Evolutionary conservation across 2,329 filamentous ascomycete genomes (phyloP), one percentile per base, ranked within the genome.

Genomic region (Calonectria ilicicola): DNA sequence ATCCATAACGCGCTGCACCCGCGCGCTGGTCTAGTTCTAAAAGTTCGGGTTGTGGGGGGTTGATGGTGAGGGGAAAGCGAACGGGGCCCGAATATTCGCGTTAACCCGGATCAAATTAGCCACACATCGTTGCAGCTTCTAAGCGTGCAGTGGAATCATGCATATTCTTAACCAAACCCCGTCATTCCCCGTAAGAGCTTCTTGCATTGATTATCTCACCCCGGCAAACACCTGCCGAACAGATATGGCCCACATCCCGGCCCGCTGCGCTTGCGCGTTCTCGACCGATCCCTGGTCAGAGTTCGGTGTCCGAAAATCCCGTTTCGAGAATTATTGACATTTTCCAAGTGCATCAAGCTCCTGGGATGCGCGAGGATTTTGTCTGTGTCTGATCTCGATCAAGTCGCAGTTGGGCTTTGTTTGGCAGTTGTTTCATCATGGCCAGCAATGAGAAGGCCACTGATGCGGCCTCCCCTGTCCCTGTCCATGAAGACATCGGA

Each of bases 241-340:
- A n/a, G 17, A 23, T 5, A 44, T 14, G 49, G 63, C 23, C 29
- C 53, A 42, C 62, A 40, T 58, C 51, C 86, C 63, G 44, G 47
- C 49, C 46, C 46, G 19, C 35, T 14, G 2, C 10, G 64, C 44
- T 66, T 66, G 64, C 64, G 64, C 17, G 64, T 66, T 66, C 64
- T 66, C 64, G 64, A 66, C 35, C 51, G 64, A 66, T 53, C 53
- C 46, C 46, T 40, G 47, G 64, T 47, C 46, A 66, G 47, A 66
- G 63, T 26, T 53, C 32, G 26, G 21, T 29, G 62, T 23, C 9
- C 26, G 27, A 35, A 65, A 47, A 47, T 32, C n/a, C 40, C 32
- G 47, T 42, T 32, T 17, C 26, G 32, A 53, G 23, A 58, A 38
- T 26, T 15, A 58, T 58, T 21, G 51, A 23, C 12, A 23, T 21